Evolutionary conservation across 768 basidiomycete species (phyloP).

Genomic region (Russula foetens): DNA sequence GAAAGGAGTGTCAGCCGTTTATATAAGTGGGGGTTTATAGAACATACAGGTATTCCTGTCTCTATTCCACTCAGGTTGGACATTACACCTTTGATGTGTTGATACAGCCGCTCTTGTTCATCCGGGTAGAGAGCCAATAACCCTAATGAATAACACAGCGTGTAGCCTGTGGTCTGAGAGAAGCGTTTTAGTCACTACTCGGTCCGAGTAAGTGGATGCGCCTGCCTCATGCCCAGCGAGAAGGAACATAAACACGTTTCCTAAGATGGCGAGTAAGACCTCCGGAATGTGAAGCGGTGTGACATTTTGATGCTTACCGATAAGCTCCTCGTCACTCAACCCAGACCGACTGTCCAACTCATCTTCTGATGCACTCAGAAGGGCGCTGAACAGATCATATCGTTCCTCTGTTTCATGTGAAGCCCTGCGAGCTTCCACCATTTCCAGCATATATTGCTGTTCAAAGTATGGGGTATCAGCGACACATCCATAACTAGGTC

Average conservation of each 20-base stretch:
- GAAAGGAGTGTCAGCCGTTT: neutral
- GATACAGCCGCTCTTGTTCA: too few species aligned
- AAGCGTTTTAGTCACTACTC: neutral
- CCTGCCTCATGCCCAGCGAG: slow-evolving; percentile 30
- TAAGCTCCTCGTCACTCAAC: slow-evolving; percentile 21
- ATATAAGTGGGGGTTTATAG: too few species aligned
- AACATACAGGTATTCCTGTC: too few species aligned
- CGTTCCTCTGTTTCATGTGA: slow-evolving; percentile 18
- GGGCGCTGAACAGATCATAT: slow-evolving; percentile 24
- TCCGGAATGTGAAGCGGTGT: neutral
- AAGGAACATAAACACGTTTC: slow-evolving; percentile 27
- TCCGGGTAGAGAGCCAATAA: slow-evolving; percentile 35
- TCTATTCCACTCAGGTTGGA: too few species aligned
- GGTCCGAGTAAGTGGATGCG: neutral
- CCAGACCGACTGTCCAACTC: slow-evolving; percentile 9
- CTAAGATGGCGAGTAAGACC: neutral
- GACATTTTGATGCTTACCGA: slow-evolving; percentile 1
- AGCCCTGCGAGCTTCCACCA: slow-evolving; percentile 20
- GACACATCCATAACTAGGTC: neutral
- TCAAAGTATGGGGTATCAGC: neutral
- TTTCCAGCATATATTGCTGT: slow-evolving; percentile 24
- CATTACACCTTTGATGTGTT: too few species aligned
- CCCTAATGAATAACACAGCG: slow-evolving; percentile 32
- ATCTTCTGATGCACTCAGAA: slow-evolving; percentile 19
- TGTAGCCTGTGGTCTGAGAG: slow-evolving; percentile 33